Evolutionary conservation across 345 rosid genomes (phyloP), one percentile per base, ranked within the genome.

Genomic region (Dipteronia sinensis): DNA sequence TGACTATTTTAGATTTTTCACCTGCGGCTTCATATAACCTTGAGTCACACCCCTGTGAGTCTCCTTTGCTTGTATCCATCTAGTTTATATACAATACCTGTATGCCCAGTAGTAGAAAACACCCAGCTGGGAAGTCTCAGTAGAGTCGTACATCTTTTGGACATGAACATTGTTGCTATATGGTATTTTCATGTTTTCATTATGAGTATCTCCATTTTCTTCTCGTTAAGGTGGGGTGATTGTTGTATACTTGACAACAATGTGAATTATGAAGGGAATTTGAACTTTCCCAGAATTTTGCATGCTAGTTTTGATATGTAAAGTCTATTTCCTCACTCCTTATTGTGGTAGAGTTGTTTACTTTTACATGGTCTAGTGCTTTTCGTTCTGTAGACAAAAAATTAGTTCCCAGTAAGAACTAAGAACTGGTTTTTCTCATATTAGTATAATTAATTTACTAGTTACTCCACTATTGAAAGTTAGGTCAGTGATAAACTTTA

Each of bases 11-110:
- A 34, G 38, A 5, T 34, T 49, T 34, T 49, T 49, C 19, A 15
- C 55, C 5, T 0, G 15, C 3, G 19, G 55, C 55, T 3, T 13
- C 19, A 13, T 53, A 4, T 53, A 53, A 17, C 58, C 58, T 53
- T 16, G 58, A 53, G 6, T 6, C 2, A 19, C 7, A 19, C 7
- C 58, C 65, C 34, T 72, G 79, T 65, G 79, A 78, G 77, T 72
- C 78, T 75, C 76, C 82, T 72, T 79, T 78, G 81, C 79, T 66
- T 76, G 74, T 83, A 53, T 73, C 74, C 71, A 77, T 83, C 77
- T 78, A 38, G 77, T 76, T 29, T 70, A 62, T 47, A 10, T 3
- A 69, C 67, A 17, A 27, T 31, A 62, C 49, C 49, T 7, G 46
- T 25, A 73, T 74, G 49, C 29, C 78, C 46, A 67, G 83, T 66